Evolutionary conservation across 164 flowering plant genomes (phyloP), one percentile per base, ranked within the genome.

Genomic region (Nymphaea thermarum): DNA sequence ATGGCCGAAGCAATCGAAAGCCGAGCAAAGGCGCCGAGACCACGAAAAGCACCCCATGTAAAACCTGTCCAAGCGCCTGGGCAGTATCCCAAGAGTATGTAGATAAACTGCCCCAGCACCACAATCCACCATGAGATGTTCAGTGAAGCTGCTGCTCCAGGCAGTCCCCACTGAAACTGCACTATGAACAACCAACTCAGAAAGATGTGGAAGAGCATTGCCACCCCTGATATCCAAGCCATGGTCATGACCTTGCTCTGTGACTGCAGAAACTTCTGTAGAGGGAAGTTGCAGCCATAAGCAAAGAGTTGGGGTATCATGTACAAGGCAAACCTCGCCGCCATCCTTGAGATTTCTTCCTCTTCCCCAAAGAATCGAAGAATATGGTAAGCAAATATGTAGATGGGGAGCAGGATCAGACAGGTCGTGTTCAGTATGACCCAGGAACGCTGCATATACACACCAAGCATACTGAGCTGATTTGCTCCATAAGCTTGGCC

Each of bases 1-100:
- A 86, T 81, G 3, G 87, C 93, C 2, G 93, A 83, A 64, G 88
- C 83, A 41, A 78, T 65, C 2, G 90, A 84, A 57, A 87, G 85
- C 63, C 82, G 72, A 45, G 83, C 64, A 57, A 86, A 84, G 3
- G 82, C 85, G 71, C 84, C 85, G 59, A 84, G 79, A 3, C 78
- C 84, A 44, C 67, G 64, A 65, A 87, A 87, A 2, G 93, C 93
- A 42, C 80, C 67, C 73, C 65, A 61, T 14, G 82, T 82, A 51
- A 83, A 83, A 4, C 63, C 63, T 7, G 63, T 61, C 63, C 63
- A 61, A n/a, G 63, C 63, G 8, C 72, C 77, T 43, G 80, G 79
- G 63, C 80, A 77, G 67, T 81, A 74, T 14, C 87, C 87, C 64
- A 68, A 63, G 0, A 45, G 65, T 14, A 81, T 66, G 60, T 83